Base-by-base conservation (phyloP, 1,284 basidiomycete species). In the Tilletia setariae region DNA sequence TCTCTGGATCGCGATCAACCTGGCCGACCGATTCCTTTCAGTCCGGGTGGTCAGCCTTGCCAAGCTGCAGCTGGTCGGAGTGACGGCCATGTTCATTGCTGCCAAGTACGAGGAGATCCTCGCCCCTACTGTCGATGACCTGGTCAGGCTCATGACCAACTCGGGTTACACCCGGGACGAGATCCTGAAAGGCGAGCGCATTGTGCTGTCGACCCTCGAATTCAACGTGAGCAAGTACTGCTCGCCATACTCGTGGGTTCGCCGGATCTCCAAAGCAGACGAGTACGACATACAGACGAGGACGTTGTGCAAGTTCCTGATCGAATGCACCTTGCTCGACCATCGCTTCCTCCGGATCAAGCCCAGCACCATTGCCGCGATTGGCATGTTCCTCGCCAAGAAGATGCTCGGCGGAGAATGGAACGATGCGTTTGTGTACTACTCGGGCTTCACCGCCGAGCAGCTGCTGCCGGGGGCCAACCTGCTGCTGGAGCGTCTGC, bases 241-340 rank as follows among this genome's bases (percentile, higher is more conserved):
- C 85, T 96, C 95, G 62, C 96, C 96, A 1, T 98, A 98, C 86
- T 94, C 92, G 82, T 98, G 96, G 96, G 94, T 98, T 86, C 89
- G 96, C 74, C 90, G 91, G 79, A 90, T 94, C 70, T 94, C 92
- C 84, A 98, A 98, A 84, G 96, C 95, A 2, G 96, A 98, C 79
- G 90, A 92, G 70, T 98, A 95, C 83, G 94, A 98, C 83, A 90
- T 98, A 77, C 95, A 97, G 83, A 98, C 95, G 6, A 87, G 96
- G 70, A 99, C 96, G 13, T 85, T 99, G 68, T 78, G 77, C 68
- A 99, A 99, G 84, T 98, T 97, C 86, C 85, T 98, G 82, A 95
- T 94, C 81, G 96, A 99, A 84, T 91, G 96, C 62, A 96, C 94
- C 8, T 86, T 98, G 65, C 86, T 98, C 70, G 95, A 98, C 83